A percentile compares a stretch with the other conserved stretches of the same genome.
These are phyloP conservation scores for Talaromyces ruber DNA, from an alignment of 495 filamentous ascomycete species.

Conservation along the genomic window DNA sequence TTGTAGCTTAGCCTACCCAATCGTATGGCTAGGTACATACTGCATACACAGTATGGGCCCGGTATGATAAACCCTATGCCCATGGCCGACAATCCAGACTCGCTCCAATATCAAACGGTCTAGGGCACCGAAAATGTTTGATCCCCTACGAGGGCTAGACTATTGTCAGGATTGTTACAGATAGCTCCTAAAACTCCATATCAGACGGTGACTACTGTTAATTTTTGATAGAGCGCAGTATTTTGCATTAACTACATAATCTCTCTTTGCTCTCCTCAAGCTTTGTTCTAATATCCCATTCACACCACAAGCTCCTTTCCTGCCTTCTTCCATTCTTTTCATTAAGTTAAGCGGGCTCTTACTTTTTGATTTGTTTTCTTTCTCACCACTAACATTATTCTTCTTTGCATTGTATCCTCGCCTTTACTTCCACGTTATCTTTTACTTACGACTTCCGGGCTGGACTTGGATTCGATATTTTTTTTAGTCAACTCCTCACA, in stretches of 20 bases:
- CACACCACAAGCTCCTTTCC: neutral
- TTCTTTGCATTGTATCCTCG: constrained; percentile 9
- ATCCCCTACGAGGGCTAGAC: neutral
- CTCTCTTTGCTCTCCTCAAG: neutral
- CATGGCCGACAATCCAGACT: neutral
- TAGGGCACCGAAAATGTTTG: neutral
- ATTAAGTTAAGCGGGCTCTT: constrained; percentile 5
- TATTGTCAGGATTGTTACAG: neutral
- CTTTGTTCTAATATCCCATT: neutral
- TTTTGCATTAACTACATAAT: neutral
- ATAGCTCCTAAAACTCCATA: neutral
- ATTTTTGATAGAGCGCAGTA: neutral
- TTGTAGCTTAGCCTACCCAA: neutral
- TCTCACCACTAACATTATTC: neutral
- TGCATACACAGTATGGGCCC: neutral
- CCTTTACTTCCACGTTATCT: constrained; percentile 11
- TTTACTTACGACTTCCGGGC: constrained; percentile 13
- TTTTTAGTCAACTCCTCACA: neutral
- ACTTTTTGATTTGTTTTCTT: constrained; percentile 11
- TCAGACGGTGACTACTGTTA: neutral
- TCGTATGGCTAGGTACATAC: neutral
- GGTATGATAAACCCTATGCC: neutral
- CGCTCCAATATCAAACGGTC: neutral
- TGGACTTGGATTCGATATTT: constrained; percentile 10
- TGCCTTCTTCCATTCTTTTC: neutral